phyloP scores from a whole-genome alignment of 2,329 filamentous ascomycete genomes.

The Cordyceps militaris region DNA sequence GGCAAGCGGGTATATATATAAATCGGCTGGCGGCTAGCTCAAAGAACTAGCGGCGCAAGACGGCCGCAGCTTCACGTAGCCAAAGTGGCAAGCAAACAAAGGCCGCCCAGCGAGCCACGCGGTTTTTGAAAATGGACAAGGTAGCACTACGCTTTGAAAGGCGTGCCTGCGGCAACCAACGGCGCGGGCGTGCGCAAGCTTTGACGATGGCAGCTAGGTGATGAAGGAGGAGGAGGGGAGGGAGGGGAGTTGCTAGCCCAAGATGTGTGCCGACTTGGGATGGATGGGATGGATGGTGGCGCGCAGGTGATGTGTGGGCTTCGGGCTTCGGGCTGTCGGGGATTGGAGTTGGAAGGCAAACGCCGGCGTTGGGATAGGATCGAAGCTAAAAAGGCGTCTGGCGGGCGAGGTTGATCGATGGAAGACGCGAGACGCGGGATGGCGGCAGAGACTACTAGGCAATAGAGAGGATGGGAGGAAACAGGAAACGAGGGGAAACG shows the following conservation, averaged over 20 bases:
- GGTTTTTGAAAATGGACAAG: neutral
- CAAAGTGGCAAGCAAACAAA: neutral
- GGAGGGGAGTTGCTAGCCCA: neutral
- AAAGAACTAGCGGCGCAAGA: neutral
- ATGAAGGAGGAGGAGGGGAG: no score
- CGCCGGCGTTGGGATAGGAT: conserved; percentile 2
- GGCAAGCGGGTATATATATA: neutral
- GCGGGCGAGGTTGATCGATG: neutral
- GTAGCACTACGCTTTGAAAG: neutral
- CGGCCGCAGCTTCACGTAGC: neutral
- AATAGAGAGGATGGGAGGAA: neutral
- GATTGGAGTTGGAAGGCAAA: conserved; percentile 1
- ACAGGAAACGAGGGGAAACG: neutral
- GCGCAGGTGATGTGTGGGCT: neutral
- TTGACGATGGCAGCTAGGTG: neutral
- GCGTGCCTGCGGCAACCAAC: neutral
- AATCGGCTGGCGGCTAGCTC: no score
- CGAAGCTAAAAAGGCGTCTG: neutral
- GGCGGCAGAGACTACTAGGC: neutral
- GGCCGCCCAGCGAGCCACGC: neutral
- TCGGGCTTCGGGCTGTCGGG: conserved; percentile 8
- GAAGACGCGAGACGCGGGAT: neutral
- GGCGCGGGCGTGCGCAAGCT: neutral
- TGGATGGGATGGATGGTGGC: neutral
- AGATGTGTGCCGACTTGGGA: neutral